Evolutionary conservation across 1,139 yeast species (phyloP).

Genomic region (Yamadazyma blattariae): DNA sequence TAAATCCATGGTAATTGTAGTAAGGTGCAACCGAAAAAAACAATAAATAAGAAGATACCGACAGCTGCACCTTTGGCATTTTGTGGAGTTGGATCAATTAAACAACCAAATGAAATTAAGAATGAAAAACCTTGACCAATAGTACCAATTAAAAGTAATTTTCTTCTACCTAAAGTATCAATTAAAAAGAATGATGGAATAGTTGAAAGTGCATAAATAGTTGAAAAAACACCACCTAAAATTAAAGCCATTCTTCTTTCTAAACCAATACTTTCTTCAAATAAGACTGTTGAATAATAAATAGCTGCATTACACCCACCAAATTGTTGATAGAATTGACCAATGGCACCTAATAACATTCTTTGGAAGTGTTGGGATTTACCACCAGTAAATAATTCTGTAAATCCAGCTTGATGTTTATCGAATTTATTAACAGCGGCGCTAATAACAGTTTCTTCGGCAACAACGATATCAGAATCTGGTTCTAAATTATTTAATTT

Average conservation of each 20-base stretch:
- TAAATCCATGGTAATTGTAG: slow-evolving; percentile 59
- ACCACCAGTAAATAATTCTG: slow-evolving; percentile 58
- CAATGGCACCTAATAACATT: slow-evolving; percentile 60
- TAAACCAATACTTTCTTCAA: slow-evolving; percentile 51
- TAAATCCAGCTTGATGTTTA: slow-evolving; percentile 36
- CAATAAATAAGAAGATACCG: slow-evolving; percentile 51
- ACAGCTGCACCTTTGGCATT: slow-evolving; percentile 50
- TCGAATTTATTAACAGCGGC: slow-evolving; percentile 43
- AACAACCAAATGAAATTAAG: slow-evolving; percentile 41
- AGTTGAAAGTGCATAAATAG: slow-evolving; percentile 60
- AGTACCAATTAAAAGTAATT: slow-evolving; percentile 50
- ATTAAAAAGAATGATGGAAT: slow-evolving; percentile 62
- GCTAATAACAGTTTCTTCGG: slow-evolving; percentile 38
- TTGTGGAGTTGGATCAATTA: slow-evolving; percentile 27
- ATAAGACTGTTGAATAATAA: slow-evolving; percentile 64
- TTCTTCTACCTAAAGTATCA: slow-evolving; percentile 70
- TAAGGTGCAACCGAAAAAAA: slow-evolving; percentile 55
- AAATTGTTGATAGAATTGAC: slow-evolving; percentile 55
- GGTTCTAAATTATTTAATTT: slow-evolving; percentile 34
- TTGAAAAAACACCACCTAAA: slow-evolving; percentile 63
- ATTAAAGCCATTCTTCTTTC: slow-evolving; percentile 52
- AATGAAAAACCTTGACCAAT: slow-evolving; percentile 43
- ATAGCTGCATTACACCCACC: slow-evolving; percentile 70
- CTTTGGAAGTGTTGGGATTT: slow-evolving; percentile 55
- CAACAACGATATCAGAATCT: slow-evolving; percentile 46